Evolutionary conservation across 2,329 filamentous ascomycete genomes (phyloP), one percentile per base, ranked within the genome.

Genomic region (Talaromyces sp.): DNA sequence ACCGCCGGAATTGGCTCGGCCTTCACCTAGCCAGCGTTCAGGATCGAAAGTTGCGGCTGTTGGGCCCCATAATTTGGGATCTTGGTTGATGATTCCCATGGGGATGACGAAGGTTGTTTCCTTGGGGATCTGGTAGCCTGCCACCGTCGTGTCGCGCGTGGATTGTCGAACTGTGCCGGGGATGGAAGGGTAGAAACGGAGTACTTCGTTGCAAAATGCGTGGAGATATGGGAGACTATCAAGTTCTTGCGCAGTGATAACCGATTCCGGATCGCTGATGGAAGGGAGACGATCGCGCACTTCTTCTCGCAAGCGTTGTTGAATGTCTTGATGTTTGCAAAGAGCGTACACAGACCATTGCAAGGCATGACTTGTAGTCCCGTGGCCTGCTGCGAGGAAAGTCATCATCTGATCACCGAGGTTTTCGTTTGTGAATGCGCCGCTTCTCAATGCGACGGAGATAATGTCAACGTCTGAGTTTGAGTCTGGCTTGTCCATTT

Each of bases 341-440:
- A 95, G 84, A 56, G 89, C 80, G 73, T 92, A 91, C 7, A 88
- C 78, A 3, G 89, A 85, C 90, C 91, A 94, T n/a, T 88, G 90
- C 73, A 95, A 82, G 19, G 91, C 84, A 1, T 88, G 85, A 1
- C 91, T 87, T 0, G 91, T 93, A 0, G 91, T 94, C 77, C 94
- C 91, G 75, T 94, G 91, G 22, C 89, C 89, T 0, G 92, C 92
- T 0, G 90, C 90, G 4, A 96, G 85, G 80, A 96, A 95, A 0
- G 91, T 95, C 91, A 96, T 95, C 74, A 95, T 86, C 77, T 96
- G 92, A 75, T 95, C 90, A 36, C 92, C 86, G n/a, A 96, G 85
- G 66, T 92, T 88, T 59, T 92, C 90, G 67, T 95, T 91, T 17
- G 80, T 85, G 77, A 96, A 95, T 5, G 83, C 86, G 58, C 90